Base-by-base conservation (phyloP, 116 monocot species). In the Trichopus zeylanicus region DNA sequence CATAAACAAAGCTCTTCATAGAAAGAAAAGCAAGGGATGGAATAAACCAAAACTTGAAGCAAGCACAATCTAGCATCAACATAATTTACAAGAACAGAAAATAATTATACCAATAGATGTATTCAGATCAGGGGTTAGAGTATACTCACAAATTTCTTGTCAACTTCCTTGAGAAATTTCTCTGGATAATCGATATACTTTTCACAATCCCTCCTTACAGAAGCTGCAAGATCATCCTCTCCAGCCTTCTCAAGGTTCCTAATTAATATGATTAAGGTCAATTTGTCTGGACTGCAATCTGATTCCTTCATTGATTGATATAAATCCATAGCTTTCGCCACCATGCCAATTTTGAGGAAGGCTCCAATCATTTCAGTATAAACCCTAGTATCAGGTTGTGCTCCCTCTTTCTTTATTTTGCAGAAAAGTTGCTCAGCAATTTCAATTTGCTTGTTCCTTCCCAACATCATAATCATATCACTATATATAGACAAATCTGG, bases 281-380 rank as follows among this genome's bases (percentile, higher is more conserved):
- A 78, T 64, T 80, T 82, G 73, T 77, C 70, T 6, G 83, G 91
- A 56, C 3, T 37, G 57, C 71, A 74, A 1, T 78, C 83, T 27
- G 72, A 80, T 12, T 79, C 83, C 56, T 86, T 91, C 86, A 91
- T 82, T 13, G 42, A 51, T 4, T 70, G 65, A 64, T 91, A 91
- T 32, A 70, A 39, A 8, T 78, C 64, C 83, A 91, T 83, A 53
- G 86, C 83, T 73, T 86, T 82, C 22, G 80, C 82, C 64, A 73
- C 56, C 72, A 63, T 78, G 37, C 57, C 70, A 30, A 75, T 73
- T 59, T 78, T 66, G 5, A 91, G 57, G 70, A 67, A 91, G 10
- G 79, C 83, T 62, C 86, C 86, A 37, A 91, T 91, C 59, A 86
- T 80, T 72, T 91, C 91, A 61, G 74, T 80, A 56, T 80, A 91